Percentiles rank a stretch among this genome's conserved stretches.
Conservation (phyloP, 2,329 filamentous ascomycete species). For the Aspergillus persii region DNA sequence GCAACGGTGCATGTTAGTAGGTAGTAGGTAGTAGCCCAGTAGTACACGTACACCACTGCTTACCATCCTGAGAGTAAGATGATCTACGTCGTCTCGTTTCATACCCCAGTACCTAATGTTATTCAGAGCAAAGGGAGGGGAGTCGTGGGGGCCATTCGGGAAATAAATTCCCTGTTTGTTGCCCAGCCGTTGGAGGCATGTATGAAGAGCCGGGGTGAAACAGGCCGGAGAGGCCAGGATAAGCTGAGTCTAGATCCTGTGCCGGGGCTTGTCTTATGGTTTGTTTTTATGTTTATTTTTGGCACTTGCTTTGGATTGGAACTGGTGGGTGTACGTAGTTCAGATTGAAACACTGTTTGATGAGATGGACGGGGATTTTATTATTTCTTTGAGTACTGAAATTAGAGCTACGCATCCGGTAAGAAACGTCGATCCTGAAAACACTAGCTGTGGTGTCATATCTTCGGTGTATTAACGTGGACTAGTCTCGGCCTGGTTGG, state of each 20-base stretch:
- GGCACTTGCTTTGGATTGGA: background rate
- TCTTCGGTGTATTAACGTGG: background rate
- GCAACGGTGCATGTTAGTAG: background rate
- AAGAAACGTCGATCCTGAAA: background rate
- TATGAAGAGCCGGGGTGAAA: background rate
- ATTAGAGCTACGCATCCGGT: background rate
- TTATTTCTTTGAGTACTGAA: background rate
- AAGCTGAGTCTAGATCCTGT: background rate
- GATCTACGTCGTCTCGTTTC: background rate
- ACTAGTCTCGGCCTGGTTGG: background rate
- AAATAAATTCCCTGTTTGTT: background rate
- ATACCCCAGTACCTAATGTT: background rate
- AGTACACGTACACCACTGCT: background rate
- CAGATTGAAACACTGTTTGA: background rate
- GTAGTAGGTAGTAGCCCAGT: too few species aligned
- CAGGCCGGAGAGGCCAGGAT: background rate
- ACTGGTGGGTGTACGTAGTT: background rate
- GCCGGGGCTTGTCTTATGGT: background rate
- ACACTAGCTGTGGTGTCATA: background rate
- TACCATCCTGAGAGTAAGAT: background rate
- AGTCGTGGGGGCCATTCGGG: background rate
- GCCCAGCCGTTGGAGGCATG: background rate
- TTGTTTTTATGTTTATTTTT: background rate
- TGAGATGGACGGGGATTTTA: background rate
- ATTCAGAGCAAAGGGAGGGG: background rate